Evolutionary conservation across 208 protist genomes (phyloP).

Genomic region (Crithidia thermophila): DNA sequence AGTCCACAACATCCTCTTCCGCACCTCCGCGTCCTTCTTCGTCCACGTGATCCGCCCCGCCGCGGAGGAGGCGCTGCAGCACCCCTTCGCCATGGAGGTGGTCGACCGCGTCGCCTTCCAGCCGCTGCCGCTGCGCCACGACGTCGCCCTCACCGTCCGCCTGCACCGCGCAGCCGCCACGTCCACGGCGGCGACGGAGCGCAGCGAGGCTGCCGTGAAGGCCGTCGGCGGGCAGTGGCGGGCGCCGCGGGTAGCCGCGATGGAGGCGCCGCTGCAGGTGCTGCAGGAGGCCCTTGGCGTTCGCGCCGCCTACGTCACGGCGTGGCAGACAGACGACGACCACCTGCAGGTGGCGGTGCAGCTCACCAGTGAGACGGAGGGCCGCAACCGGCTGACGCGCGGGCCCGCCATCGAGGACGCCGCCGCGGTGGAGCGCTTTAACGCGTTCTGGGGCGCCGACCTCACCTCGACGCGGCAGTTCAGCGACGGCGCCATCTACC

Average conservation of each 20-base stretch:
- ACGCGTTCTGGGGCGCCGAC: constrained; percentile 76
- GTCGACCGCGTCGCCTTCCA: constrained; percentile 59
- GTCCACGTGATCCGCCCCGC: constrained; percentile 55
- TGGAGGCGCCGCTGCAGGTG: constrained; percentile 33
- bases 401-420: constrained; percentile 75
- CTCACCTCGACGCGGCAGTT: constrained; percentile 86
- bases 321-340: constrained; percentile 49
- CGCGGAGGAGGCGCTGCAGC: constrained; percentile 73
- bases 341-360: constrained; percentile 55
- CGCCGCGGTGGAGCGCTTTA: constrained; percentile 71
- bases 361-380: constrained; percentile 67
- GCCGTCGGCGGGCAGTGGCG: constrained; percentile 19
- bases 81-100: constrained; percentile 48
- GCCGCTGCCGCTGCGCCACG: constrained; percentile 65
- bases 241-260: constrained; percentile 20
- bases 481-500: constrained; percentile 83
- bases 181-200: constrained; percentile 12
- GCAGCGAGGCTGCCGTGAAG: constrained; percentile 15
- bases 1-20: constrained; percentile 81
- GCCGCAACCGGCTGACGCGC: constrained; percentile 73
- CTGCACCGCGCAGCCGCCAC: constrained; percentile 12
- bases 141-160: constrained; percentile 55
- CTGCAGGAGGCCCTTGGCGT: constrained; percentile 53
- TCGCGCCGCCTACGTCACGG: constrained; percentile 44
- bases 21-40: constrained; percentile 69